phyloP scores from a whole-genome alignment of 202 grass and related monocot species.

The Dendrocalamus latiflorus region DNA sequence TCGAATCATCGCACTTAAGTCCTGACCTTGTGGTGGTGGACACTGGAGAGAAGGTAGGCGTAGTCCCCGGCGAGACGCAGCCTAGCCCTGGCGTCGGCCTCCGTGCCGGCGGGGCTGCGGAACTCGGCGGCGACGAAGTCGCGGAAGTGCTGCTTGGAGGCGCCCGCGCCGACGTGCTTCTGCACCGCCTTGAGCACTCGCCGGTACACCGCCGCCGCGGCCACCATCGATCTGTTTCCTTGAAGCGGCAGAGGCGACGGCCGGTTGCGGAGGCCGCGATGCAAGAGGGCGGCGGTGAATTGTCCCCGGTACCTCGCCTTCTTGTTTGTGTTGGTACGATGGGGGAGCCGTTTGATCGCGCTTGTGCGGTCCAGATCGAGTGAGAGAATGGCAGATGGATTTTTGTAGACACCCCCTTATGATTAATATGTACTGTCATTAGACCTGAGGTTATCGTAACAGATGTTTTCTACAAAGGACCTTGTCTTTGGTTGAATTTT shows the following conservation, averaged over 20 bases:
- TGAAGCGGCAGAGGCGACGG: not conserved
- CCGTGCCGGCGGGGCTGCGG: slow-evolving; percentile 36
- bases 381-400: not conserved
- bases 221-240: slow-evolving; percentile 25
- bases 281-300: not conserved
- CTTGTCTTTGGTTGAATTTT: not conserved
- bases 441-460: not conserved
- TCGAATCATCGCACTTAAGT: too few species aligned
- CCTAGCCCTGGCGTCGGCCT: slow-evolving; percentile 32
- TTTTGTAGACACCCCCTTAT: not conserved
- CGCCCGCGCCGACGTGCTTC: slow-evolving; percentile 48
- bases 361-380: not conserved
- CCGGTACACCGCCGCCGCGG: slow-evolving; percentile 39
- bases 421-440: not conserved
- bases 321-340: not conserved
- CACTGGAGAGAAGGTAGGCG: slow-evolving; percentile 61
- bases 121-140: slow-evolving; percentile 67
- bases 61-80: slow-evolving; percentile 67
- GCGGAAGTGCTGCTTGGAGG: slow-evolving; percentile 59
- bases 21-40: slow-evolving; percentile 24
- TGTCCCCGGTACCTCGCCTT: not conserved
- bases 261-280: not conserved
- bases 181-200: slow-evolving; percentile 70
- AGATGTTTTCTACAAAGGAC: not conserved
- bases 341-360: not conserved